phyloP scores from a whole-genome alignment of 805 yeast genomes.

The Nakazawaea molendinolei region DNA sequence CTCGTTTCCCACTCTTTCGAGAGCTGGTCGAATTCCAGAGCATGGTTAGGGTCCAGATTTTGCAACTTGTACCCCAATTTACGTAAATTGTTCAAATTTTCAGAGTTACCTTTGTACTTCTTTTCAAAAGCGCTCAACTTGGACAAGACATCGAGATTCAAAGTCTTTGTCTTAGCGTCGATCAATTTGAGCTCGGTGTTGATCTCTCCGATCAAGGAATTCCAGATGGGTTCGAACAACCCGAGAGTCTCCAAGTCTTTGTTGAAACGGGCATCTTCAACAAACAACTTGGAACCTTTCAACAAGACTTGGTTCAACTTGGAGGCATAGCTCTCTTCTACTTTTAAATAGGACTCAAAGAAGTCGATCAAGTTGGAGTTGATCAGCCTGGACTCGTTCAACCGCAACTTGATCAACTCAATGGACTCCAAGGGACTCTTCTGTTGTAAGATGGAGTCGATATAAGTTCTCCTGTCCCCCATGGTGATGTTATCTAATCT shows the following conservation, averaged over 20 bases:
- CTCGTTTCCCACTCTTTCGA: constrained; percentile 66
- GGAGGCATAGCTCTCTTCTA: constrained; percentile 39
- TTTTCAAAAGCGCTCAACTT: constrained; percentile 17
- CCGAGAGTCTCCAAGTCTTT: constrained; percentile 44
- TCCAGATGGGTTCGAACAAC: constrained; percentile 36
- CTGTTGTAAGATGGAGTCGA: constrained; percentile 26
- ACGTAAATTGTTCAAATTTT: constrained; percentile 11
- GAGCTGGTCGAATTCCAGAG: constrained; percentile 33
- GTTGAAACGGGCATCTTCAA: constrained; percentile 32
- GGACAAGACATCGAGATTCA: constrained; percentile 14
- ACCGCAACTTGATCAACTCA: constrained; percentile 51
- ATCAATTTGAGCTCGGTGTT: constrained; percentile 35
- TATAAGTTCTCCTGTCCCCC: constrained; percentile 5
- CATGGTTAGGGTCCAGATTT: constrained; percentile 20
- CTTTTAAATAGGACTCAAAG: constrained; percentile 46
- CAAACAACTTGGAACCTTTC: constrained; percentile 29
- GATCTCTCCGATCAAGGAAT: constrained; percentile 31
- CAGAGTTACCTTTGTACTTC: constrained; percentile 16
- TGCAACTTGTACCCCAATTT: constrained; percentile 3
- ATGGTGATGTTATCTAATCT: neutral
- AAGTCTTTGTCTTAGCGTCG: constrained; percentile 38
- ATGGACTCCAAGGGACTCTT: constrained; percentile 54
- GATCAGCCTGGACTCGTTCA: constrained; percentile 44
- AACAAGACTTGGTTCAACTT: constrained; percentile 35
- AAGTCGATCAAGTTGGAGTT: constrained; percentile 59